Base-by-base conservation (phyloP, 148 eudicot species). In the Cornus florida region DNA sequence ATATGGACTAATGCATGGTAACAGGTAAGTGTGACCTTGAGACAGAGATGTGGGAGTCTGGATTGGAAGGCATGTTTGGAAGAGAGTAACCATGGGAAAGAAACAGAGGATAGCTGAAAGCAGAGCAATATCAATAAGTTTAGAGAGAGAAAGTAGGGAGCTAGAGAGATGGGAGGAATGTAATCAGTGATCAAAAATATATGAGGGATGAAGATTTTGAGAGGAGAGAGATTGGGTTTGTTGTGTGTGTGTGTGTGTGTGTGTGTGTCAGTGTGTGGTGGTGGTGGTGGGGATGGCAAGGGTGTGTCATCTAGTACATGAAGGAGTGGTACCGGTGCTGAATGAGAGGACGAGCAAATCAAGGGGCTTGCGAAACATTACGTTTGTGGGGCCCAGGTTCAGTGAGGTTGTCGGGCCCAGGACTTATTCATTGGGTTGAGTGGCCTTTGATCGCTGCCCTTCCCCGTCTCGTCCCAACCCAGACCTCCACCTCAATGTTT, bases 21-120 rank as follows among this genome's bases (percentile, higher is more conserved):
- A 28, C 28, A 28, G 28, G 28, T 46, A 19, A 7, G 4, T 24
- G 48, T 43, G 59, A 86, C 89, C 89, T 86, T 70, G 83, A 70
- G 85, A 82, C 64, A 74, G 82, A 65, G 75, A 84, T 79, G 71
- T 13, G 71, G 76, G 76, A 69, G 81, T 81, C 67, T 78, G 84
- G 79, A 38, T 1, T 65, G 69, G 84, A 70, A 28, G 90, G 83
- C 90, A 88, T 88, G 78, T 62, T 76, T 5, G 79, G 56, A 73
- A 74, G 82, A 79, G 60, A 69, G 84, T 39, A 87, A 85, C 88
- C 88, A 87, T 87, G 80, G 78, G 78, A 73, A 16, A 73, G 48
- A 66, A 57, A 39, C 23, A 14, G 38, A 31, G n/a, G 6, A 19
- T 39, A 19, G 22, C 17, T 38, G 66, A 17, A 62, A 62, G 66